These are phyloP conservation scores for Aureobasidium musti DNA, from an alignment of 2,329 filamentous ascomycete genomes.

Conservation along the genomic window DNA sequence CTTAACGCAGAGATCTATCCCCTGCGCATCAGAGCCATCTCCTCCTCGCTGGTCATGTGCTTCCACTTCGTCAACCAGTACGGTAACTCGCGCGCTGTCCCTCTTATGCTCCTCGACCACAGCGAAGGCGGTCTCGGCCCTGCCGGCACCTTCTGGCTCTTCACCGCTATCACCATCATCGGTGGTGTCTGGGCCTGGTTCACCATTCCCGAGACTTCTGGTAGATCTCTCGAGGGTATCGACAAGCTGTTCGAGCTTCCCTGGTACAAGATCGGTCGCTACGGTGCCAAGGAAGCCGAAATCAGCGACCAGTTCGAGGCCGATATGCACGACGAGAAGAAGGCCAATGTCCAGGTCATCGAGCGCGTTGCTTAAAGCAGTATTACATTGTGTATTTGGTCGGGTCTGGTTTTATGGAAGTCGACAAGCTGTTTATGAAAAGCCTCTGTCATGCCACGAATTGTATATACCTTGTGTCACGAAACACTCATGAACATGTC, in stretches of 20 bases:
- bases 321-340: constrained; percentile 29
- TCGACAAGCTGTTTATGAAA: constrained; percentile 1
- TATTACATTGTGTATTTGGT: background rate
- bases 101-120: constrained; percentile 66
- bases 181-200: constrained; percentile 71
- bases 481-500: constrained; percentile 15
- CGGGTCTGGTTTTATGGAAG: background rate
- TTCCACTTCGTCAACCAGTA: constrained; percentile 80
- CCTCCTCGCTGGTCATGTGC: constrained; percentile 72
- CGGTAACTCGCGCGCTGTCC: constrained; percentile 72
- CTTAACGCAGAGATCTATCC: constrained; percentile 73
- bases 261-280: constrained; percentile 69
- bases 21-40: constrained; percentile 69
- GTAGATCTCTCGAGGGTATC: constrained; percentile 66
- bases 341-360: constrained; percentile 25
- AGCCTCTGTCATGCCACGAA: constrained; percentile 20
- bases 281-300: constrained; percentile 33
- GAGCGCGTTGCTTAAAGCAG: constrained; percentile 19
- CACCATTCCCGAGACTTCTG: constrained; percentile 71
- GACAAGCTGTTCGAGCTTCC: constrained; percentile 70
- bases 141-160: constrained; percentile 74
- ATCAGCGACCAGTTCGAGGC: constrained; percentile 27
- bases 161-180: constrained; percentile 65
- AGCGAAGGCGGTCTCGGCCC: constrained; percentile 44
- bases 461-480: constrained; percentile 14